Evolutionary conservation across 345 rosid species (phyloP).

Genomic region (Boechera stricta): DNA sequence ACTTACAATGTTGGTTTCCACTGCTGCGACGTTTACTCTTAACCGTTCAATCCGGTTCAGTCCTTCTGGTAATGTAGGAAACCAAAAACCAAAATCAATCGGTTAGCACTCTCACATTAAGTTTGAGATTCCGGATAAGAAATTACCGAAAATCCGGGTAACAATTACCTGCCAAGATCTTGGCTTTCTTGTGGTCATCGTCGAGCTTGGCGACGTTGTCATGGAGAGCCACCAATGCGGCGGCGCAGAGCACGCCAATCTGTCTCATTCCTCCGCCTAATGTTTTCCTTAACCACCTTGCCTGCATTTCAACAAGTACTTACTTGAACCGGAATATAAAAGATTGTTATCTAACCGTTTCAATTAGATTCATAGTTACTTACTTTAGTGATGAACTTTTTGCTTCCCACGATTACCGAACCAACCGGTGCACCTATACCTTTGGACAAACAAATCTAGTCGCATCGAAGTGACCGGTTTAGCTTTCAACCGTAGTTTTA

Average conservation of each 20-base stretch:
- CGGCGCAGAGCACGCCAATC: conserved; percentile 80
- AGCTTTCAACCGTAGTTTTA: neutral
- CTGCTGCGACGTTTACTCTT: conserved; percentile 64
- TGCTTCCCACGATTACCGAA: conserved; percentile 86
- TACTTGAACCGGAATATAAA: conserved; percentile 20
- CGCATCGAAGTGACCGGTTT: conserved; percentile 18
- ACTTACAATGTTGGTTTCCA: conserved; percentile 94
- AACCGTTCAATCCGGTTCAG: conserved; percentile 74
- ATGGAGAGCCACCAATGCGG: conserved; percentile 77
- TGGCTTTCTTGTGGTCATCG: conserved; percentile 82
- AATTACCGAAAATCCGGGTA: neutral
- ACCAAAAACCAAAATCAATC: neutral
- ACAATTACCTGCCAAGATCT: conserved; percentile 73
- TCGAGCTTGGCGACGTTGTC: conserved; percentile 72
- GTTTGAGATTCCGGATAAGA: neutral
- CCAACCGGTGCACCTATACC: conserved; percentile 97
- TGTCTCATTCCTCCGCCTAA: conserved; percentile 98
- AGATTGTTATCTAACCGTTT: neutral
- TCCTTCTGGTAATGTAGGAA: conserved; percentile 56
- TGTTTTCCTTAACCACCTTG: conserved; percentile 85
- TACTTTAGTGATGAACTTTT: conserved; percentile 78
- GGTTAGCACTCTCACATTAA: conserved; percentile 12
- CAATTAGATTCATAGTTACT: conserved; percentile 18
- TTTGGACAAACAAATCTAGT: conserved; percentile 85
- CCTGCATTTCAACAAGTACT: conserved; percentile 49